Percentiles rank a stretch among this genome's conserved stretches.
Evolutionary conservation across 805 yeast species (phyloP).

Genomic region (Yarrowia alimentaria): DNA sequence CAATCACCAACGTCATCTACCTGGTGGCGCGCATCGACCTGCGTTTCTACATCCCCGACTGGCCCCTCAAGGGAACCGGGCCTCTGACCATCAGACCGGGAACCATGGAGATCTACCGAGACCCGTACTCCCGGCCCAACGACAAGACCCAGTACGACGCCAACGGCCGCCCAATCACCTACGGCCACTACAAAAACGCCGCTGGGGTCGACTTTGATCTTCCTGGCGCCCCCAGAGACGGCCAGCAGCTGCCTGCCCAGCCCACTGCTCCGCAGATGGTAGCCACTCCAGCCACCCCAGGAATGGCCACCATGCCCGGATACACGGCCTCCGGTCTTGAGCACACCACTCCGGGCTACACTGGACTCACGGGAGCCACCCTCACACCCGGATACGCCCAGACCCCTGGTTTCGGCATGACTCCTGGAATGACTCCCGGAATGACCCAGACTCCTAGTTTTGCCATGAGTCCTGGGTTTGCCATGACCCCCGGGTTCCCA

Average conservation of each 20-base stretch:
- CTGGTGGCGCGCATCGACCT: slow-evolving; percentile 68
- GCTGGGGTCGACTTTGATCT: slow-evolving; percentile 14
- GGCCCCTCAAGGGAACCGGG: slow-evolving; percentile 40
- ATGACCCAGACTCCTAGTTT: slow-evolving; percentile 18
- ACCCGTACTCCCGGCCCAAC: slow-evolving; percentile 8
- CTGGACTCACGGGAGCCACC: too few species aligned
- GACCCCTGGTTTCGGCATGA: too few species aligned
- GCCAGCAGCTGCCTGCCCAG: background rate
- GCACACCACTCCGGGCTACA: too few species aligned
- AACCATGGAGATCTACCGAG: slow-evolving; percentile 21
- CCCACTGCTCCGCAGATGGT: slow-evolving; percentile 10
- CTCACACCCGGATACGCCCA: too few species aligned
- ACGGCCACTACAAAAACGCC: slow-evolving; percentile 13
- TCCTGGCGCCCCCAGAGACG: slow-evolving; percentile 11
- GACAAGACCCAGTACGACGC: background rate
- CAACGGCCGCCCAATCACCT: background rate
- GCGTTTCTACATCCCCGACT: slow-evolving; percentile 77
- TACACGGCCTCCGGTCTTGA: slow-evolving; percentile 21
- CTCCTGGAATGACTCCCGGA: slow-evolving; percentile 9
- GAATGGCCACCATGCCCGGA: slow-evolving; percentile 14
- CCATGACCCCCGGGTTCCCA: slow-evolving; percentile 19
- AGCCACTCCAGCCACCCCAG: slow-evolving; percentile 16
- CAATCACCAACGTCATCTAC: slow-evolving; percentile 54
- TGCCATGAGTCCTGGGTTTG: slow-evolving; percentile 3
- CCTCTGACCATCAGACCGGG: slow-evolving; percentile 15